A percentile compares a stretch with the other conserved stretches of the same genome.
phyloP scores from a whole-genome alignment of 176 grass and related monocot species.

The Otatea glauca region DNA sequence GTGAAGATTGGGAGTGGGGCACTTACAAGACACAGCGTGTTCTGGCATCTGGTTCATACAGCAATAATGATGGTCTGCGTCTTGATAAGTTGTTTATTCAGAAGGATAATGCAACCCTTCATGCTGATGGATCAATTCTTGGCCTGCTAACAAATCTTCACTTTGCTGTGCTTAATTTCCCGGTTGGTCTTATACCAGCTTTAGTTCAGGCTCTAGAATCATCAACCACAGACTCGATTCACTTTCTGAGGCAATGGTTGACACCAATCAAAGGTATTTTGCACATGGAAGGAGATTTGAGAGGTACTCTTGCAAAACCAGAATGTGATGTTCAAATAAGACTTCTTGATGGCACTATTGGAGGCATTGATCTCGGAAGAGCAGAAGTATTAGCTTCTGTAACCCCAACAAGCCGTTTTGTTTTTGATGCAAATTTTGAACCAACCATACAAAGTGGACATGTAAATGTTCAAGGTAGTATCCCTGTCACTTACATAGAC shows the following conservation, averaged over 20 bases:
- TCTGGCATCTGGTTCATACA: slow-evolving; percentile 80
- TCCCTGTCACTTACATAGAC: slow-evolving; percentile 87
- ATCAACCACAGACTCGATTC: slow-evolving; percentile 81
- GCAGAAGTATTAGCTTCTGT: slow-evolving; percentile 95
- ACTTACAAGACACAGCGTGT: slow-evolving; percentile 89
- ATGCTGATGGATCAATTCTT: slow-evolving; percentile 93
- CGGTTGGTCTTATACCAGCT: slow-evolving; percentile 88
- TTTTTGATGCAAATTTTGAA: slow-evolving; percentile 95
- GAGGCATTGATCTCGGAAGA: slow-evolving; percentile 89
- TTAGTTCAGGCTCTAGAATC: slow-evolving; percentile 96
- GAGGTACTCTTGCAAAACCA: slow-evolving; percentile 83
- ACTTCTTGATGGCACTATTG: slow-evolving; percentile 87
- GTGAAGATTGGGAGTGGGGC: slow-evolving; percentile 99
- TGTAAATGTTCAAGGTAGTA: slow-evolving; percentile 92
- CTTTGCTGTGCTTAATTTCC: slow-evolving; percentile 97
- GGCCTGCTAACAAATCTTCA: slow-evolving; percentile 97
- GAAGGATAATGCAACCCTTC: slow-evolving; percentile 97
- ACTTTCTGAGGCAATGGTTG: slow-evolving; percentile 94
- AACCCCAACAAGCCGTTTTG: slow-evolving; percentile 79
- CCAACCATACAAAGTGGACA: slow-evolving; percentile 89
- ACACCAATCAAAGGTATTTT: slow-evolving; percentile 95
- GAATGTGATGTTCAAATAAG: slow-evolving; percentile 99
- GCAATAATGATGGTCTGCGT: slow-evolving; percentile 90
- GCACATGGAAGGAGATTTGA: slow-evolving; percentile 99
- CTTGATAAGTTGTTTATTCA: slow-evolving; percentile 98